Evolutionary conservation across 1,284 basidiomycete species (phyloP), one percentile per base, ranked within the genome.

Genomic region (Phylloboletellus chloephorus): DNA sequence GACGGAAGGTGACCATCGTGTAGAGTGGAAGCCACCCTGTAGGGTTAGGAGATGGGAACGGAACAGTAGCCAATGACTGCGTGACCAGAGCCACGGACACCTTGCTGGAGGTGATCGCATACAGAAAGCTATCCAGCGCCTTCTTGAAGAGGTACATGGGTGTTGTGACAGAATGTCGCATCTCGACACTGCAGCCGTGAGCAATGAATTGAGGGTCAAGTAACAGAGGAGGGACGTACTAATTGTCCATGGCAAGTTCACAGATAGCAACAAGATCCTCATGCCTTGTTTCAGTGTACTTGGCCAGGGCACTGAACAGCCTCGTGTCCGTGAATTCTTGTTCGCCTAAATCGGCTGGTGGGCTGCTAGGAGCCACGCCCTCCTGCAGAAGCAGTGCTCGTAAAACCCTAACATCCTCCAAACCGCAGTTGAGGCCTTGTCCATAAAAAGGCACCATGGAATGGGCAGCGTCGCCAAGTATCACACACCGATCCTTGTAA

Each of bases 371-470:
- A 47, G 74, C 65, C 44, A 92, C 82, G 13, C 71, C 71, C 58
- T 84, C 78, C 45, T 79, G 72, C 44, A 81, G 77, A 51, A 98
- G 73, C 42, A 92, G 68, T 22, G 81, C 73, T 44, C 82, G 78
- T 50, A 98, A 74, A 35, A 98, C 81, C 48, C 95, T 80, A 46
- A 98, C 93, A 64, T 98, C 95, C 68, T 98, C 95, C 42, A 98
- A 76, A 8, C 95, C 95, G 60, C 94, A 97, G 61, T 98, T 98
- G 52, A 98, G 76, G 13, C 95, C 95, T 71, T 98, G 95, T 16
- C 93, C 95, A 64, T 95, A 98, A 69, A 98, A 98, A 36, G 95
- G 95, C 17, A 94, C 89, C 92, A 97, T 97, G 30, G 89, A 87
- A 66, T 98, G 95, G 5, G 93, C 90, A 24, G 95, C 84, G 65